phyloP scores from a whole-genome alignment of 2,329 filamentous ascomycete genomes.

The Cordyceps sp. region DNA sequence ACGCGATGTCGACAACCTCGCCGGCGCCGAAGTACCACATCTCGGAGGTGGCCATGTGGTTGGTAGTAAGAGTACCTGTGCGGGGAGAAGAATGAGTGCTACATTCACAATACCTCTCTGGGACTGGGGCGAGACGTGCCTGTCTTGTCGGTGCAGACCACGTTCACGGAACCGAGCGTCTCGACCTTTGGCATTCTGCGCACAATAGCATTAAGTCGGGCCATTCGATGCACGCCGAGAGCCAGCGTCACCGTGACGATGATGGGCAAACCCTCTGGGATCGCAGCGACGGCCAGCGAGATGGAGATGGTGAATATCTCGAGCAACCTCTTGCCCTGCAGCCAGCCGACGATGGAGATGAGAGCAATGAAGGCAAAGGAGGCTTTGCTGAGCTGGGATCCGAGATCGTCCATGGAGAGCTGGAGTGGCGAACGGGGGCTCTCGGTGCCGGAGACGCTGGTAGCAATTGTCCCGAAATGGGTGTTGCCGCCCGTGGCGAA shows the following conservation, averaged over 20 bases:
- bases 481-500: slow-evolving; percentile 88
- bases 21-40: slow-evolving; percentile 81
- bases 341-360: slow-evolving; percentile 78
- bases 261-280: slow-evolving; percentile 89
- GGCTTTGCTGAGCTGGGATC: slow-evolving; percentile 89
- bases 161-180: slow-evolving; percentile 94
- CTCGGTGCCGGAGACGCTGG: slow-evolving; percentile 86
- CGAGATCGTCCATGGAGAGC: slow-evolving; percentile 92
- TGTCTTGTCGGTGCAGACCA: slow-evolving; percentile 98
- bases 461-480: slow-evolving; percentile 91
- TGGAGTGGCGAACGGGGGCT: slow-evolving; percentile 89
- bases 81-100: background rate
- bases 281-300: slow-evolving; percentile 87
- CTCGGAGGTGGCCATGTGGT: slow-evolving; percentile 95
- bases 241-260: slow-evolving; percentile 96
- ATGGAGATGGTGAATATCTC: slow-evolving; percentile 98
- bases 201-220: slow-evolving; percentile 85
- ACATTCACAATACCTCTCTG: background rate
- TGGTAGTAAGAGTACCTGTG: slow-evolving; percentile 75
- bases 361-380: slow-evolving; percentile 89
- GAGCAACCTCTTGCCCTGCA: slow-evolving; percentile 75
- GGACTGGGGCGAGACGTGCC: slow-evolving; percentile 27
- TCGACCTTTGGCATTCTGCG: slow-evolving; percentile 92
- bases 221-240: slow-evolving; percentile 91
- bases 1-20: slow-evolving; percentile 32